Evolutionary conservation across 78 protist genomes (phyloP).

Genomic region (Anaeramoeba flamelloides): DNA sequence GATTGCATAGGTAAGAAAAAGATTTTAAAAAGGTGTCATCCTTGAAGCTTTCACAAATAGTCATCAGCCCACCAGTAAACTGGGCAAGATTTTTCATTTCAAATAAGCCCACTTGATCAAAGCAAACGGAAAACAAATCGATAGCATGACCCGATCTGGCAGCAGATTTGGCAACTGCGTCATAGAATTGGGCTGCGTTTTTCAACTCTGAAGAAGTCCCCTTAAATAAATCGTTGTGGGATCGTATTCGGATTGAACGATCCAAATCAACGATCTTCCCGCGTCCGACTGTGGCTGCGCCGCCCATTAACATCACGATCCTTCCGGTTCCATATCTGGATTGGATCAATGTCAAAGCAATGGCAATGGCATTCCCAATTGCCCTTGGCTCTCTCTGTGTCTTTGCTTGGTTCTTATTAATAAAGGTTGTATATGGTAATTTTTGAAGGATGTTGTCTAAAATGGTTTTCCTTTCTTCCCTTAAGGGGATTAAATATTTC

Average conservation of each 20-base stretch:
- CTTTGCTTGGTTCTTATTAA: constrained; percentile 56
- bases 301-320: background rate
- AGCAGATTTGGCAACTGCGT: background rate
- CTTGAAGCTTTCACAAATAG: background rate
- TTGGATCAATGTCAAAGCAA: constrained; percentile 5
- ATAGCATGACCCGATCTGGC: background rate
- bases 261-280: constrained; percentile 5
- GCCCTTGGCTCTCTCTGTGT: constrained; percentile 38
- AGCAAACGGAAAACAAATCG: constrained; percentile 7
- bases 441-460: background rate
- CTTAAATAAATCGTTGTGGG: background rate
- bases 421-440: constrained; percentile 2
- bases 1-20: background rate
- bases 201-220: background rate
- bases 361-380: constrained; percentile 6
- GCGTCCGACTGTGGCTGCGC: constrained; percentile 4
- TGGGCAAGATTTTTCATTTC: constrained; percentile 2
- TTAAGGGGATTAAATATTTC: too few species aligned
- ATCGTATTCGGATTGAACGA: background rate
- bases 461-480: too few species aligned
- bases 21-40: background rate
- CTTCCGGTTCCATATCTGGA: background rate
- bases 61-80: constrained; percentile 6
- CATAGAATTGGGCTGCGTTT: background rate
- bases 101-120: constrained; percentile 8